These are phyloP conservation scores for Sicyos edulis DNA, from an alignment of 306 rosid species.

Conservation along the genomic window DNA sequence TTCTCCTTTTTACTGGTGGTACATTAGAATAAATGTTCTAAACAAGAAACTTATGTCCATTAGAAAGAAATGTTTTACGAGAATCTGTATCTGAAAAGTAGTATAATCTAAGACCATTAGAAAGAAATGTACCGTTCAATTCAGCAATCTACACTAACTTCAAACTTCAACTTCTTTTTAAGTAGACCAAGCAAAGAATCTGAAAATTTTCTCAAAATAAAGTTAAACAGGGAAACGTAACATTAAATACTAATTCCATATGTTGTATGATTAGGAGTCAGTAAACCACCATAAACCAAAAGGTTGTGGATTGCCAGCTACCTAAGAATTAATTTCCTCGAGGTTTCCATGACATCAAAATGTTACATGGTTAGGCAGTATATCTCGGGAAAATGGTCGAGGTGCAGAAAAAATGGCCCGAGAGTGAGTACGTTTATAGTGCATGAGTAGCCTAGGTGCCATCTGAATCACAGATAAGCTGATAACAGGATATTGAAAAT, in stretches of 20 bases:
- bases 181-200: background rate
- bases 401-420: too few species aligned
- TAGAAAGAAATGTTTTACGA: slow-evolving; percentile 7
- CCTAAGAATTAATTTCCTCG: too few species aligned
- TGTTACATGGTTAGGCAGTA: too few species aligned
- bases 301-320: too few species aligned
- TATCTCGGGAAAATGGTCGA: too few species aligned
- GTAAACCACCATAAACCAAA: too few species aligned
- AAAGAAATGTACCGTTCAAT: background rate
- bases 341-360: too few species aligned
- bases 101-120: background rate
- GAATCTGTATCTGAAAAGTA: slow-evolving; percentile 1
- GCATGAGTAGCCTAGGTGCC: slow-evolving; percentile 11
- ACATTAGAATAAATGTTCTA: slow-evolving; percentile 15
- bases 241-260: background rate
- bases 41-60: background rate
- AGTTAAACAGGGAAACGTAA: background rate
- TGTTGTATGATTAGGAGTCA: background rate
- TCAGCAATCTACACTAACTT: background rate
- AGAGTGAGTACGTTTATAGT: background rate
- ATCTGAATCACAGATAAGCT: slow-evolving; percentile 6
- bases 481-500: slow-evolving; percentile 10
- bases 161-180: background rate
- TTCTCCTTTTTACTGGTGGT: background rate
- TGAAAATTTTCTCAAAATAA: background rate